These are phyloP conservation scores for Vickermania spadyakhi DNA, from an alignment of 208 protist species.

Conservation along the genomic window DNA sequence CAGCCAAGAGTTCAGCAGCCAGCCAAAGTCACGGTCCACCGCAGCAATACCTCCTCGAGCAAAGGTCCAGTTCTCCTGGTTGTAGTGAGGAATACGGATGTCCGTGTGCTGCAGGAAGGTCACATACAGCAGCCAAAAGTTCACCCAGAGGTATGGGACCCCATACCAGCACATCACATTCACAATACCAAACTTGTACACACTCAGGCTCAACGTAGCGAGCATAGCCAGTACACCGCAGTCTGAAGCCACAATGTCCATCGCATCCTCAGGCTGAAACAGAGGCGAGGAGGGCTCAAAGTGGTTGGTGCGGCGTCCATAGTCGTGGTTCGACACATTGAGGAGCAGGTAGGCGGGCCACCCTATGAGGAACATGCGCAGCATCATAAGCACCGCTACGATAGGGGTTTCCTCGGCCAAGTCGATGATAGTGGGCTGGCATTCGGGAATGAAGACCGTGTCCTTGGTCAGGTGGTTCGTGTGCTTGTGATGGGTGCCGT, in stretches of 20 bases:
- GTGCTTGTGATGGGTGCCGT: slow-evolving; percentile 91
- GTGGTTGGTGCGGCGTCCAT: slow-evolving; percentile 64
- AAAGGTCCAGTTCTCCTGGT: slow-evolving; percentile 89
- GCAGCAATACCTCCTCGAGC: slow-evolving; percentile 86
- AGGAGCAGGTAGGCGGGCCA: slow-evolving; percentile 86
- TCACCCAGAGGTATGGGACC: slow-evolving; percentile 79
- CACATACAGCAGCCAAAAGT: slow-evolving; percentile 90
- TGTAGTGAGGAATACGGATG: slow-evolving; percentile 86
- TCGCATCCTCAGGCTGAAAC: slow-evolving; percentile 62
- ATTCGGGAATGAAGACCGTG: slow-evolving; percentile 74
- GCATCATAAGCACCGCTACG: slow-evolving; percentile 27
- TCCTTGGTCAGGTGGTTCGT: slow-evolving; percentile 92
- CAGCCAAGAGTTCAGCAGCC: slow-evolving; percentile 67
- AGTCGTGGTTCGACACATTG: slow-evolving; percentile 70
- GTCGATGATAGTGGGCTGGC: slow-evolving; percentile 47
- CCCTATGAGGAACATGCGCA: slow-evolving; percentile 76
- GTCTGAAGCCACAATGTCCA: slow-evolving; percentile 65
- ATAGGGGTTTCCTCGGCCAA: slow-evolving; percentile 65
- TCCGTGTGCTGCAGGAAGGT: slow-evolving; percentile 94
- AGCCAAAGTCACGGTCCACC: slow-evolving; percentile 87
- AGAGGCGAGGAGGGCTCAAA: slow-evolving; percentile 78
- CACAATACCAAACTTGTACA: slow-evolving; percentile 39
- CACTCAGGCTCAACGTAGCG: slow-evolving; percentile 21
- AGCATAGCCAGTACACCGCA: slow-evolving; percentile 52
- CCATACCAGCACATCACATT: slow-evolving; percentile 72